Percentiles rank a stretch among this genome's conserved stretches.
Conservation (phyloP, 495 filamentous ascomycete genomes). For the Penicillium arizonense region DNA sequence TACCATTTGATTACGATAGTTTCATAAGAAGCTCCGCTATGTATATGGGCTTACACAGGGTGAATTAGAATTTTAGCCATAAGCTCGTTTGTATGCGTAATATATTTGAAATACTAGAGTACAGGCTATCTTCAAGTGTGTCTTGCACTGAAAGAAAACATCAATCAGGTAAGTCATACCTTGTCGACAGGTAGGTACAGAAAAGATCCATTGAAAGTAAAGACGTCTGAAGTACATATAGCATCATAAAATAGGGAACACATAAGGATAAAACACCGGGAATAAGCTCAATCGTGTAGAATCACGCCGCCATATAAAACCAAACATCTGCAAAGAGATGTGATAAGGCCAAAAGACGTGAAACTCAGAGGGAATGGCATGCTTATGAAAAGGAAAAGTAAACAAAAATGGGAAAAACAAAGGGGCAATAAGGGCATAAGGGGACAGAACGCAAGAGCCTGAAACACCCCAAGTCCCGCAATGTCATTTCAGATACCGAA, state of each 20-base stretch:
- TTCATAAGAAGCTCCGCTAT: too few species aligned
- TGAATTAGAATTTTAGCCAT: too few species aligned
- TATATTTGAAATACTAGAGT: not conserved
- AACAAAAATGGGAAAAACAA: constrained; percentile 2
- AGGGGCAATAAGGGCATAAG: constrained; percentile 1
- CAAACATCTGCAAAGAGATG: not conserved
- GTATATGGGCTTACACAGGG: too few species aligned
- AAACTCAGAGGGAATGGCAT: not conserved
- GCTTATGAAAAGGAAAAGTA: not conserved
- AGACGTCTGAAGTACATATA: constrained; percentile 19
- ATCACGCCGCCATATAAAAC: not conserved
- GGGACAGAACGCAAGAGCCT: constrained; percentile 6
- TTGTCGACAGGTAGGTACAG: constrained; percentile 10
- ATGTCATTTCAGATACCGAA: constrained; percentile 14
- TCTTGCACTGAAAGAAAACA: not conserved
- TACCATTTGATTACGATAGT: too few species aligned
- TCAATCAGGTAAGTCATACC: not conserved
- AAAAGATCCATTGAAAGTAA: constrained; percentile 16
- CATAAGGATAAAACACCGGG: constrained; percentile 8
- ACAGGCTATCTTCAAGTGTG: constrained; percentile 3
- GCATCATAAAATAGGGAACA: constrained; percentile 16
- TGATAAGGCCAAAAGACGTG: not conserved
- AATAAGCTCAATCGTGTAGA: not conserved
- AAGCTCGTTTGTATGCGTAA: not conserved
- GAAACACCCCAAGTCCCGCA: constrained; percentile 9